phyloP scores from a whole-genome alignment of 805 yeast species.

The Kockiozyma suomiensis region DNA sequence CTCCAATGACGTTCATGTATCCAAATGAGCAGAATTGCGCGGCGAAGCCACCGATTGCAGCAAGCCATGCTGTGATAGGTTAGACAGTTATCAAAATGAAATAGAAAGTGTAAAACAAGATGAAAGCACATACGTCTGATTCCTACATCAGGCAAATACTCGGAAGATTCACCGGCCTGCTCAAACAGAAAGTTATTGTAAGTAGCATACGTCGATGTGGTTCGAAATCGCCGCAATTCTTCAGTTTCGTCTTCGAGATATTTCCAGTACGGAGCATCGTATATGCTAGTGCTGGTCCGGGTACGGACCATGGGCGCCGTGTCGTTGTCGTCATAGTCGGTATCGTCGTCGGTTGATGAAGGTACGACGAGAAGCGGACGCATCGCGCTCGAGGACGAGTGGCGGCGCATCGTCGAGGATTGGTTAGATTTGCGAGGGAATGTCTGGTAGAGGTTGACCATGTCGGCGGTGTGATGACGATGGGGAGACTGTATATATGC shows the following conservation, averaged over 20 bases:
- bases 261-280: slow-evolving; percentile 22
- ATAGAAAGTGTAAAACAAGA: neutral
- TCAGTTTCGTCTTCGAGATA: slow-evolving; percentile 16
- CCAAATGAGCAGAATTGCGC: slow-evolving; percentile 67
- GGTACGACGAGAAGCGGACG: slow-evolving; percentile 14
- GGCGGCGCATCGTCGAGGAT: slow-evolving; percentile 4
- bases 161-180: slow-evolving; percentile 18
- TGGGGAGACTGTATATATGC: neutral
- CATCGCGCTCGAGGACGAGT: slow-evolving; percentile 12
- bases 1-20: slow-evolving; percentile 41
- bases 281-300: slow-evolving; percentile 15
- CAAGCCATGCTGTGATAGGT: slow-evolving; percentile 50
- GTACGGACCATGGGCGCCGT: slow-evolving; percentile 8
- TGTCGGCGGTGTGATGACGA: neutral
- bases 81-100: neutral
- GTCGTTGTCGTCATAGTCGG: slow-evolving; percentile 10
- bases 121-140: slow-evolving; percentile 15
- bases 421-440: slow-evolving; percentile 9
- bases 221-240: slow-evolving; percentile 17
- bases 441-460: slow-evolving; percentile 17
- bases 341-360: neutral
- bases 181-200: slow-evolving; percentile 23
- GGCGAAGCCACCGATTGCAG: slow-evolving; percentile 56
- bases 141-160: slow-evolving; percentile 26
- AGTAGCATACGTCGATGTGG: slow-evolving; percentile 24